phyloP scores from a whole-genome alignment of 2,329 filamentous ascomycete genomes.

The Dryadomyces quercus-mongolicae region DNA sequence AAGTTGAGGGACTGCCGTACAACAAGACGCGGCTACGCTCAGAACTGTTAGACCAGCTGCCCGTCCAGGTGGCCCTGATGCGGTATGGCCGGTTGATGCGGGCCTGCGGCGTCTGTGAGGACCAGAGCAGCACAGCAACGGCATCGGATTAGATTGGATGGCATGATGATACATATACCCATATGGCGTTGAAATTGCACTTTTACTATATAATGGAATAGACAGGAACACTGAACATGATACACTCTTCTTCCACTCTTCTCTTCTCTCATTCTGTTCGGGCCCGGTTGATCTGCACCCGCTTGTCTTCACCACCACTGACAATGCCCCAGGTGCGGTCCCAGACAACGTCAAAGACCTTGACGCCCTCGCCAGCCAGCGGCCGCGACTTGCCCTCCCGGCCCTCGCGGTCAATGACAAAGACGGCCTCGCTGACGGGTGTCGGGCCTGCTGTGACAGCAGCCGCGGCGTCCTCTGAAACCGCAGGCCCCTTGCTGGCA shows the following conservation, averaged over 20 bases:
- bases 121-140: neutral
- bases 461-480: conserved; percentile 29
- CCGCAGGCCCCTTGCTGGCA: conserved; percentile 42
- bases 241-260: neutral
- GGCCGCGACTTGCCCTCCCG: conserved; percentile 49
- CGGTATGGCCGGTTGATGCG: conserved; percentile 19
- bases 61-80: conserved; percentile 9
- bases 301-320: conserved; percentile 85
- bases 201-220: neutral
- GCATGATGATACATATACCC: neutral
- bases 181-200: neutral
- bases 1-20: conserved; percentile 36
- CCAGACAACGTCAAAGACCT: conserved; percentile 86
- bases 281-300: conserved; percentile 78
- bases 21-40: conserved; percentile 29
- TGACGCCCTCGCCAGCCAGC: conserved; percentile 68
- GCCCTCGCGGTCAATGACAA: conserved; percentile 61
- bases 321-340: conserved; percentile 79
- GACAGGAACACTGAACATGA: neutral
- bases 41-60: conserved; percentile 29
- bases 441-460: conserved; percentile 37
- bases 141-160: too few species aligned
- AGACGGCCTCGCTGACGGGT: conserved; percentile 57
- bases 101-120: conserved; percentile 6
- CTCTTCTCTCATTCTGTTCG: conserved; percentile 20